Evolutionary conservation across 2,329 filamentous ascomycete genomes (phyloP), one percentile per base, ranked within the genome.

Genomic region (Sarocladiaceae sp.): DNA sequence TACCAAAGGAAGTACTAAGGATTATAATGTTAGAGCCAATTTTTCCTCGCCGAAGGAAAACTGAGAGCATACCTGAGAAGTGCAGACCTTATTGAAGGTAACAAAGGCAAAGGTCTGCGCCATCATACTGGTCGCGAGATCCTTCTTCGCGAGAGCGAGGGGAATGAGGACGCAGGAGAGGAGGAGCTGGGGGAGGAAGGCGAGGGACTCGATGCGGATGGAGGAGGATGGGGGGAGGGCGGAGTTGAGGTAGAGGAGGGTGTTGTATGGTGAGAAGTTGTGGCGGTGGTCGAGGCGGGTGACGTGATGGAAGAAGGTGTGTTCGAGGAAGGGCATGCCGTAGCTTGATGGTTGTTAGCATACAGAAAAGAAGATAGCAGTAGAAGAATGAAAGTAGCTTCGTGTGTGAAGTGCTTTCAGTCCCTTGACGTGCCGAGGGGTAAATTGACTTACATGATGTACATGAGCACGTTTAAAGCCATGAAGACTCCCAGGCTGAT

Each of bases 31-130:
- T 11, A 15, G 16, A 34, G 33, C 10, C 12, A 34, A 16, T 10
- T 34, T 10, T 34, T 16, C 9, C 7, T 7, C 33, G 12, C 12
- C 12, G 11, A 20, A 20, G 12, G 34, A 16, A 15, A 7, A n/a
- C 13, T 29, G 16, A 21, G 13, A 15, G 24, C 74, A 51, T 76
- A 93, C 88, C 76, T 97, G 91, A 58, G 89, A 95, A 3, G 93
- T 98, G 74, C 91, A 97, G 50, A 98, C 93, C 69, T 98, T 98
- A 69, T 98, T 98, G 55, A 97, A 97, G 0, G 89, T 83, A 3
- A 97, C 93, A 64, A 98, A 98, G 0, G 91, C 88, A 65, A 96
- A 95, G 0, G 93, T 97, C 66, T 98, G 93, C 3, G 88, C 88
- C 49, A 97, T 77, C 86, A 97, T 90, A 4, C 87, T 83, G 0